A percentile compares a stretch with the other conserved stretches of the same genome.
These are phyloP conservation scores for Casuarina cunninghamiana DNA, from an alignment of 306 rosid species.

Conservation along the genomic window DNA sequence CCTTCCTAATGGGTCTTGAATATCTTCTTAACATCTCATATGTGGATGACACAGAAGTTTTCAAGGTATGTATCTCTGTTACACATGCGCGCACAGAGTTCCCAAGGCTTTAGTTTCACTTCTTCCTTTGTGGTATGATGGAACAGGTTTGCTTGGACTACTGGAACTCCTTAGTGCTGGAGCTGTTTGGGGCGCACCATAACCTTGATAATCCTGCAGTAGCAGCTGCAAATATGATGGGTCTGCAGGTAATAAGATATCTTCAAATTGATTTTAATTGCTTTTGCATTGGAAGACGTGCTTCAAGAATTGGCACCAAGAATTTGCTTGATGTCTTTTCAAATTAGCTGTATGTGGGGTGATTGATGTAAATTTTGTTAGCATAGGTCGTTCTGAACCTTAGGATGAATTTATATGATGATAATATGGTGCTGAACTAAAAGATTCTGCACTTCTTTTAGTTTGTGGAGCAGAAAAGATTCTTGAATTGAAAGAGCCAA, in stretches of 20 bases:
- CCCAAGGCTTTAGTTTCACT: neutral
- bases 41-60: slow-evolving; percentile 95
- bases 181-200: slow-evolving; percentile 58
- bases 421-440: neutral
- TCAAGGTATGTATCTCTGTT: slow-evolving; percentile 57
- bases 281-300: neutral
- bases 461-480: neutral
- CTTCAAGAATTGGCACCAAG: neutral
- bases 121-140: slow-evolving; percentile 16
- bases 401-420: neutral
- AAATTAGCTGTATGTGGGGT: neutral
- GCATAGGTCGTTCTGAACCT: neutral
- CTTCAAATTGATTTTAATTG: neutral
- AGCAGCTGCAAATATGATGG: slow-evolving; percentile 59
- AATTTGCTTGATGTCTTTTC: neutral
- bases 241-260: slow-evolving; percentile 47
- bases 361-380: neutral
- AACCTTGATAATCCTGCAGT: slow-evolving; percentile 49
- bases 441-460: neutral
- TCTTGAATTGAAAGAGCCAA: neutral
- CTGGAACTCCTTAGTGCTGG: slow-evolving; percentile 90
- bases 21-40: slow-evolving; percentile 91
- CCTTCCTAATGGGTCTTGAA: slow-evolving; percentile 87
- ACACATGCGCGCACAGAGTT: neutral
- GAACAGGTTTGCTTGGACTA: slow-evolving; percentile 93